Percentiles rank a stretch among this genome's conserved stretches.
Evolutionary conservation across 768 basidiomycete species (phyloP).

Genomic region (Lactarius sp.): DNA sequence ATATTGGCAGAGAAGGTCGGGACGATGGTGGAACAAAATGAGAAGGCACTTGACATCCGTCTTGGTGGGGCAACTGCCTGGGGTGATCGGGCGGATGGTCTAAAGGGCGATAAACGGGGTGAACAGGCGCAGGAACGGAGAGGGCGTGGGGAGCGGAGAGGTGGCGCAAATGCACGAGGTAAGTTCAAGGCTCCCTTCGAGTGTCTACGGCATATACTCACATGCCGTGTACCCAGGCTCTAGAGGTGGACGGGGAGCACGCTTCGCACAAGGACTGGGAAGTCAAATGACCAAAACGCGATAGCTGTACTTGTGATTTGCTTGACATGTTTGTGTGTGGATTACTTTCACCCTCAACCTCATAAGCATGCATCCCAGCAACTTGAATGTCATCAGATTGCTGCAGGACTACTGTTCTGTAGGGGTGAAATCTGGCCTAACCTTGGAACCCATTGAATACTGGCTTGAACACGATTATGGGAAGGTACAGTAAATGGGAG

Average conservation of each 20-base stretch:
- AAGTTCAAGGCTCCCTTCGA: background rate
- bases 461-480: no score
- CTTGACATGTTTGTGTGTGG: background rate
- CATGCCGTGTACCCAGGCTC: constrained; percentile 8
- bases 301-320: background rate
- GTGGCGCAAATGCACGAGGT: constrained; percentile 43
- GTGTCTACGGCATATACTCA: background rate
- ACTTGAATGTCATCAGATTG: no score
- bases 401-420: no score
- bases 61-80: constrained; percentile 63
- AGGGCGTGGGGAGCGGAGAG: constrained; percentile 64
- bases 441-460: no score
- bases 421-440: no score
- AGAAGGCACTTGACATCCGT: constrained; percentile 82
- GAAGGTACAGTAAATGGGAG: no score
- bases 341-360: background rate
- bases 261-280: constrained; percentile 23
- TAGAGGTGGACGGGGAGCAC: constrained; percentile 22
- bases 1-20: constrained; percentile 84
- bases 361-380: background rate
- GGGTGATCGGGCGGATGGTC: constrained; percentile 64
- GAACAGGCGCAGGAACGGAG: constrained; percentile 76
- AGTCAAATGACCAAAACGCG: constrained; percentile 22
- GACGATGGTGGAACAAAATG: constrained; percentile 85
- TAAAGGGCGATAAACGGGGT: constrained; percentile 72